A percentile compares a stretch with the other conserved stretches of the same genome.
phyloP scores from a whole-genome alignment of 2,329 filamentous ascomycete species.

The Rutstroemia sp. region DNA sequence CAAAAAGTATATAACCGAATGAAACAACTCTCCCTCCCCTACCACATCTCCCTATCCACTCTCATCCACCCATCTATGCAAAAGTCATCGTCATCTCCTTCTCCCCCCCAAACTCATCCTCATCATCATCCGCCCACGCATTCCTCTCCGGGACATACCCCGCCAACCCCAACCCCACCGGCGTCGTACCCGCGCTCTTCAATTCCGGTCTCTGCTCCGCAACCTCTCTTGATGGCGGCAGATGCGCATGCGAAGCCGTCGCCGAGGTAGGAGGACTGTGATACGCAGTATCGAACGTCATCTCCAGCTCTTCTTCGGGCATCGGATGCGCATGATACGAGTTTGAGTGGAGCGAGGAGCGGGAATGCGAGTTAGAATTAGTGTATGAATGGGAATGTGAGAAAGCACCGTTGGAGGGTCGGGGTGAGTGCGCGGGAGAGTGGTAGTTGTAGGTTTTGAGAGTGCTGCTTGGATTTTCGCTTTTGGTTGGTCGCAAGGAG shows the following conservation, averaged over 20 bases:
- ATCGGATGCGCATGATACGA: slow-evolving; percentile 13
- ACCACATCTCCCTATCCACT: not conserved
- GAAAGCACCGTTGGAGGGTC: slow-evolving; percentile 7
- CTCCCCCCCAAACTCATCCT: slow-evolving; percentile 62
- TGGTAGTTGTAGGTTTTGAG: slow-evolving; percentile 15
- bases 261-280: slow-evolving; percentile 16
- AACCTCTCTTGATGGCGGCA: slow-evolving; percentile 5
- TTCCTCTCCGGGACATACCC: slow-evolving; percentile 35
- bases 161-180: slow-evolving; percentile 19
- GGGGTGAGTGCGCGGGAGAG: slow-evolving; percentile 13
- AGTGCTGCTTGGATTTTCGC: slow-evolving; percentile 35
- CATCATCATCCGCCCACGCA: slow-evolving; percentile 66
- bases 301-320: slow-evolving; percentile 45
- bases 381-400: not conserved
- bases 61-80: slow-evolving; percentile 33
- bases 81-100: slow-evolving; percentile 77
- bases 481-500: slow-evolving; percentile 39
- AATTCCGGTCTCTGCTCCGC: slow-evolving; percentile 32
- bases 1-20: not conserved
- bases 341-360: slow-evolving; percentile 9
- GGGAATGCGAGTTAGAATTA: slow-evolving; percentile 8
- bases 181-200: slow-evolving; percentile 38
- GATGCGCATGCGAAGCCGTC: slow-evolving; percentile 11
- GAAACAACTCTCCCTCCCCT: not conserved
- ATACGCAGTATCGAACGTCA: slow-evolving; percentile 65